Conservation (phyloP, 2,329 filamentous ascomycete genomes). For the Paracorniculantispora psalliotae region DNA sequence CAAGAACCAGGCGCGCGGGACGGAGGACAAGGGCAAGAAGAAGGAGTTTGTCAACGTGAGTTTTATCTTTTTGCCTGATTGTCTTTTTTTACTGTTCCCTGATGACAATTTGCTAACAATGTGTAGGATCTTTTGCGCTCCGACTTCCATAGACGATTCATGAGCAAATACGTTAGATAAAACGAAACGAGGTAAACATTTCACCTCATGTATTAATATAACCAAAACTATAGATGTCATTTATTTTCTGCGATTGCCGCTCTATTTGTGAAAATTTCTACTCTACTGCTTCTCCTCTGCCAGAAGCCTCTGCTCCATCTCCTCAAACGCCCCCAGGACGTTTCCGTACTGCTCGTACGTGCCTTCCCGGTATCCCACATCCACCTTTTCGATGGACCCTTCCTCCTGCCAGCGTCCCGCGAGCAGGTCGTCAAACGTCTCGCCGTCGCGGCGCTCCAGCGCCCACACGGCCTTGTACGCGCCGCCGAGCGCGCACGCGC, state of each 20-base stretch:
- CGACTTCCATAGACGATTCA: slow-evolving; percentile 97
- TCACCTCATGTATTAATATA: slow-evolving; percentile 19
- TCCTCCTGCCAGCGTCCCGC: slow-evolving; percentile 80
- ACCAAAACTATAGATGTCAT: slow-evolving; percentile 20
- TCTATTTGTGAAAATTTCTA: not conserved
- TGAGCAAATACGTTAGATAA: slow-evolving; percentile 64
- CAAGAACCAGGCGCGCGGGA: slow-evolving; percentile 95
- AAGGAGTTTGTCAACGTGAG: slow-evolving; percentile 96
- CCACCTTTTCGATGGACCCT: slow-evolving; percentile 76
- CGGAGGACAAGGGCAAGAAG: slow-evolving; percentile 79
- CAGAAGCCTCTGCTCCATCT: slow-evolving; percentile 66
- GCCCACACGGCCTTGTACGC: slow-evolving; percentile 98
- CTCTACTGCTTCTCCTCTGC: slow-evolving; percentile 24
- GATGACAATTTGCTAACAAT: slow-evolving; percentile 20
- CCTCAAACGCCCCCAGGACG: slow-evolving; percentile 70
- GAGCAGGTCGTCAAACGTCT: slow-evolving; percentile 87
- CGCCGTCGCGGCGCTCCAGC: slow-evolving; percentile 59
- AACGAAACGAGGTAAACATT: not conserved
- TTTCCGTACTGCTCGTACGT: slow-evolving; percentile 74
- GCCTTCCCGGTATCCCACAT: slow-evolving; percentile 70
- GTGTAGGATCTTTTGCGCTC: slow-evolving; percentile 76
- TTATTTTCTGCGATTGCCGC: slow-evolving; percentile 14
- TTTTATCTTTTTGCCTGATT: slow-evolving; percentile 17
- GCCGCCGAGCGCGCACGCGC: slow-evolving; percentile 88
- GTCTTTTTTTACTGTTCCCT: not conserved